These are phyloP conservation scores for Castanopsis chinensis DNA, from an alignment of 306 rosid species.

Conservation along the genomic window DNA sequence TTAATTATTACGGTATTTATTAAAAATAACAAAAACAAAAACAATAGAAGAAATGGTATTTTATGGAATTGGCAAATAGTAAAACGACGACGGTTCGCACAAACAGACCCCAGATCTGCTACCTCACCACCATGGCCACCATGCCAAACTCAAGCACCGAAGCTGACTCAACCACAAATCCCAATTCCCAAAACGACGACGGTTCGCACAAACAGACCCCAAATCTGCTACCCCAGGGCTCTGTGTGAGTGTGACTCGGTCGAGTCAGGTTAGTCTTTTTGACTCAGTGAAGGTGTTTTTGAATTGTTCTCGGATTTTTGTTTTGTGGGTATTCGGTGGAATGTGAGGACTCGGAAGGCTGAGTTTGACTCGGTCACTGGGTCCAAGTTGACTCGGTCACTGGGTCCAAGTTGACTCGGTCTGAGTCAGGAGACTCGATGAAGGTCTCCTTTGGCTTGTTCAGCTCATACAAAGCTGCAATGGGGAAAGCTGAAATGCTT, in stretches of 20 bases:
- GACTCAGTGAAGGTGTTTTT: not conserved
- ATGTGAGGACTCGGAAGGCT: no score
- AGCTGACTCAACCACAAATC: slow-evolving; percentile 12
- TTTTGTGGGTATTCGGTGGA: not conserved
- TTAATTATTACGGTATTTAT: no score
- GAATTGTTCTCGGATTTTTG: not conserved
- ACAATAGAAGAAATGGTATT: no score
- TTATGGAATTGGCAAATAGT: no score
- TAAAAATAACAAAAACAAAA: no score
- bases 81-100: not conserved
- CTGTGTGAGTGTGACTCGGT: slow-evolving; percentile 29
- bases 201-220: no score
- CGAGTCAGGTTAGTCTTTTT: slow-evolving; percentile 17
- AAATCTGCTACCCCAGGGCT: no score
- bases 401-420: no score
- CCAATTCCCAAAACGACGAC: slow-evolving; percentile 34
- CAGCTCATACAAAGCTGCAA: not conserved
- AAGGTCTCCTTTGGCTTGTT: no score
- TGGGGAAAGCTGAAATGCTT: not conserved
- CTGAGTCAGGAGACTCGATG: no score
- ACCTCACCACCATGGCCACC: not conserved
- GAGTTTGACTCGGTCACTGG: no score
- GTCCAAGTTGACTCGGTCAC: no score
- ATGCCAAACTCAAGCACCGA: slow-evolving; percentile 27
- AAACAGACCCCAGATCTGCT: slow-evolving; percentile 19